These are phyloP conservation scores for Prillingera fragicola DNA, from an alignment of 1,284 basidiomycete species.

Conservation along the genomic window DNA sequence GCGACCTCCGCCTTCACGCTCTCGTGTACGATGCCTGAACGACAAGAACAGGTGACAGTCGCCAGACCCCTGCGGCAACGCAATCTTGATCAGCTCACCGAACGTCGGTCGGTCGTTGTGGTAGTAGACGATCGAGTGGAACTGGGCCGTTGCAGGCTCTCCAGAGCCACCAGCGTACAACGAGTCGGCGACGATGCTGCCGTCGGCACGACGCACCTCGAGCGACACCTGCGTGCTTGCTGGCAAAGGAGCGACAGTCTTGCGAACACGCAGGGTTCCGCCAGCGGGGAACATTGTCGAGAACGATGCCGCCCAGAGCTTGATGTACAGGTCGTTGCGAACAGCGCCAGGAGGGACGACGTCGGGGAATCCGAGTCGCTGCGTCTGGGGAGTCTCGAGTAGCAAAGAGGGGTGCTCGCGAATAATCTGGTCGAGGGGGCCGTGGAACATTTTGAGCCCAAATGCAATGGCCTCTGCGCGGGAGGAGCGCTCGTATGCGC, in stretches of 20 bases:
- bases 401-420: constrained; percentile 83
- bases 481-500: constrained; percentile 77
- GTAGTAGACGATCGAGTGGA: constrained; percentile 83
- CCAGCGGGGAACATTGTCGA: constrained; percentile 48
- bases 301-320: constrained; percentile 86
- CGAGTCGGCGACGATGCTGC: constrained; percentile 61
- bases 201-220: constrained; percentile 75
- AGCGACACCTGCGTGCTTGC: constrained; percentile 81
- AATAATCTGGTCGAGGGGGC: constrained; percentile 67
- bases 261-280: constrained; percentile 41
- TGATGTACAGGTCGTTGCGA: constrained; percentile 93
- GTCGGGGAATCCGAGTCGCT: constrained; percentile 92
- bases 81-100: constrained; percentile 87
- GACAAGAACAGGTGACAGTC: constrained; percentile 92
- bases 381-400: constrained; percentile 71
- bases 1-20: constrained; percentile 59
- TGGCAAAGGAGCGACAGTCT: constrained; percentile 24
- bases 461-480: constrained; percentile 79
- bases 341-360: constrained; percentile 88
- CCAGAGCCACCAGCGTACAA: constrained; percentile 80
- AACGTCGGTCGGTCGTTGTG: constrained; percentile 81
- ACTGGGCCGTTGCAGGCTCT: constrained; percentile 71
- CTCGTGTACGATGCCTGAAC: constrained; percentile 56
- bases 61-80: constrained; percentile 63
- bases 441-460: constrained; percentile 85